A percentile compares a stretch with the other conserved stretches of the same genome.
Conservation (phyloP, 768 basidiomycete species). For the Lactifluus rugatus region DNA sequence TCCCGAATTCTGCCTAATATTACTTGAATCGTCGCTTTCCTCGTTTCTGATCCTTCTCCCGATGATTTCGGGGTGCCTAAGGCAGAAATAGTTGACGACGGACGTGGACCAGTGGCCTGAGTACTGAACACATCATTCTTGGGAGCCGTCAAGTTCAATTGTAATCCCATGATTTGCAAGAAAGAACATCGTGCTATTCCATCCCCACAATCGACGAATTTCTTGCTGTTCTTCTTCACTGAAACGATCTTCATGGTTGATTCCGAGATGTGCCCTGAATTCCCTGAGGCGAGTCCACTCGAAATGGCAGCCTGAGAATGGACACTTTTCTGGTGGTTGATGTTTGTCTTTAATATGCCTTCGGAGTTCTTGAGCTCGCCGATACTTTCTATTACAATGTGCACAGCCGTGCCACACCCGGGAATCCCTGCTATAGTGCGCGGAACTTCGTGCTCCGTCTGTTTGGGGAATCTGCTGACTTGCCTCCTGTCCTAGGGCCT, state of each 20-base stretch:
- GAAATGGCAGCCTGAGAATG: not conserved
- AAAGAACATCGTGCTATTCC: not conserved
- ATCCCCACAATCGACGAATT: not conserved
- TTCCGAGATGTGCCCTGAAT: not conserved
- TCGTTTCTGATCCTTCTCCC: not conserved
- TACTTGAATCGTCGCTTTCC: not conserved
- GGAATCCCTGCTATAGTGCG: too few species aligned
- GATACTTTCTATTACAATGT: not conserved
- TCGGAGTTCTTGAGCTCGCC: not conserved
- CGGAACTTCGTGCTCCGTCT: not conserved
- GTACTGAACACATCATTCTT: not conserved
- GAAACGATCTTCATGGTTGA: not conserved
- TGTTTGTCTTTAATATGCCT: not conserved
- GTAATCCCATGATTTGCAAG: not conserved
- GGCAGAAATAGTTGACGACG: not conserved
- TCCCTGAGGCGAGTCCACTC: not conserved
- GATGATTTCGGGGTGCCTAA: not conserved
- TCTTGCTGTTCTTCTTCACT: not conserved
- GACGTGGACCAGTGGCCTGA: not conserved
- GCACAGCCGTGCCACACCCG: not conserved
- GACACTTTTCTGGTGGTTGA: not conserved
- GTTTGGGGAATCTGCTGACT: not conserved
- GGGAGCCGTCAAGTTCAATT: too few species aligned
- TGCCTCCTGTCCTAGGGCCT: not conserved
- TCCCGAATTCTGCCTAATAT: not conserved